A percentile compares a stretch with the other conserved stretches of the same genome.
Conservation (phyloP, 148 eudicot genomes). For the Drosera capensis region DNA sequence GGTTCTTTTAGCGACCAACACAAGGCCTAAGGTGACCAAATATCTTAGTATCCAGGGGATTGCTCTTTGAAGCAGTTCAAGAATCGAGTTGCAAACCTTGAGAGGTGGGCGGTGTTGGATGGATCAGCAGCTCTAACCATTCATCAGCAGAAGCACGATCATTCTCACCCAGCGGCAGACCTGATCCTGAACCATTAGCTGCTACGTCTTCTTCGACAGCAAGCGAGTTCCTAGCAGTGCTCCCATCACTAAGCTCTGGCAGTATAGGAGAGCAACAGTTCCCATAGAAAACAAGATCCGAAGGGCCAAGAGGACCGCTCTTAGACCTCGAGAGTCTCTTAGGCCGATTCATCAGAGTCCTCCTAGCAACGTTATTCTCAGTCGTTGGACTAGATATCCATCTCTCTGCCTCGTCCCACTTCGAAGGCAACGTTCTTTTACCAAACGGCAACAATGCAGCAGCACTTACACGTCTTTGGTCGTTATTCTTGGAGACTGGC, state of each 20-base stretch:
- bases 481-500: constrained; percentile 27
- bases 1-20: too few species aligned
- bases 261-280: constrained; percentile 47
- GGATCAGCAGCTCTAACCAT: constrained; percentile 42
- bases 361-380: constrained; percentile 14
- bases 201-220: constrained; percentile 24
- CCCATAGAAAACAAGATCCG: constrained; percentile 23
- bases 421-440: constrained; percentile 71
- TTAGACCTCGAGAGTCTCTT: constrained; percentile 54
- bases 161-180: constrained; percentile 7
- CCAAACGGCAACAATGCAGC: constrained; percentile 54
- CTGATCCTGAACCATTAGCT: constrained; percentile 20
- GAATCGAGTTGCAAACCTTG: constrained; percentile 27
- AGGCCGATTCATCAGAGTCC: constrained; percentile 13
- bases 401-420: constrained; percentile 98
- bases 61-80: not conserved
- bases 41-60: too few species aligned
- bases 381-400: constrained; percentile 83
- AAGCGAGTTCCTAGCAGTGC: constrained; percentile 26
- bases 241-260: too few species aligned
- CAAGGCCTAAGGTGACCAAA: too few species aligned
- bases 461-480: constrained; percentile 11
- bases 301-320: constrained; percentile 76
- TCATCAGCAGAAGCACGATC: constrained; percentile 20
- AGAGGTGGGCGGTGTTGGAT: constrained; percentile 32